Base-by-base conservation (phyloP, 2,329 filamentous ascomycete genomes). In the Aspergillus vadensis region DNA sequence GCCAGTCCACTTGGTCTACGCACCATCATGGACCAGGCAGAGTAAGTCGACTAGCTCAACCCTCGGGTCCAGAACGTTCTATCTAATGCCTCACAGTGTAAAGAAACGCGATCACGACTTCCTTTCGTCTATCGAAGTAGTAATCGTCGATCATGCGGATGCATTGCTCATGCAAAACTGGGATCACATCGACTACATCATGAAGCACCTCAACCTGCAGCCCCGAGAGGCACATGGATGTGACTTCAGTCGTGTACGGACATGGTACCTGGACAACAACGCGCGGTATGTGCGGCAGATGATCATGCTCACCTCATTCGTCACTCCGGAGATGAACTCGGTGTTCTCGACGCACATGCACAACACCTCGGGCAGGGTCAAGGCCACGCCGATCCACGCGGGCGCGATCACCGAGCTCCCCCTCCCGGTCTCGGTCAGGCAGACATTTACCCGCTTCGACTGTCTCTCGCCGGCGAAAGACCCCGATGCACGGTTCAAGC, bases 131-230 rank as follows among this genome's bases (percentile, higher is more conserved):
- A 91, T 99, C 69, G 95, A 99, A 77, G 78, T 99, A 55, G 88
- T 95, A 32, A 83, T 98, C 50, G 83, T 97, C 62, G 95, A 99
- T 74, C 93, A 98, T 77, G 90, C 92, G 12, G 93, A 98, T 76
- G 92, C 92, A 0, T 85, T 97, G 44, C 85, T 96, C 8, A 97
- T 97, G 92, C 95, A 99, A 76, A 98, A 97, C 75, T 98, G 94
- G 93, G 92, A 97, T 71, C 94, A 99, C 73, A 86, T 97, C 62
- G 91, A 96, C 74, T 91, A 91, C 74, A 90, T 97, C 69, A 93
- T 98, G 71, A 88, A 91, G 64, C 91, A 97, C 74, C 85, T 99
- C 63, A 99, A 99, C 74, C 83, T 90, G 21, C 91, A 96, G 70
- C 94, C 95, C 39, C 91, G 89, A 71, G 91, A 96, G 69, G 86